These are phyloP conservation scores for Incumbomyces lentus DNA, from an alignment of 2,329 filamentous ascomycete species.

Conservation along the genomic window DNA sequence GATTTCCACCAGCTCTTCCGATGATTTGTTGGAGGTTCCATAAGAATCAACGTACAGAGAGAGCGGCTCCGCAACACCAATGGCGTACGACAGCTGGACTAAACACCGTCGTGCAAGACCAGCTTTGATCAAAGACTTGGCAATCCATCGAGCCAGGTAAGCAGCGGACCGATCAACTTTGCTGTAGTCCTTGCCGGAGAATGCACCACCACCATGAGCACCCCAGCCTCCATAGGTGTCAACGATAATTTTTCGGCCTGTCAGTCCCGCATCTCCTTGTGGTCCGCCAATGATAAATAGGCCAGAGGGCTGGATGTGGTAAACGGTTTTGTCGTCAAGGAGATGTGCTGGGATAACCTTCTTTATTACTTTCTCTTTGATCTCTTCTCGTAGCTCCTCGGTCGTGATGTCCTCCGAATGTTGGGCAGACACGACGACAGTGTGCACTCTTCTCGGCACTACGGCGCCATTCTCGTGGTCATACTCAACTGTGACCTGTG, in stretches of 20 bases:
- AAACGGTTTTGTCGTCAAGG: conserved; percentile 85
- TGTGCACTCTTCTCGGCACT: conserved; percentile 84
- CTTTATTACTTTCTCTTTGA: conserved; percentile 96
- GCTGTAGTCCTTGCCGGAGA: conserved; percentile 99
- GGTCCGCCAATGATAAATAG: conserved; percentile 98
- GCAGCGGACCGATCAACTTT: conserved; percentile 98
- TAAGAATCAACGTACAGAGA: conserved; percentile 98
- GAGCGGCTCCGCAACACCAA: conserved; percentile 94
- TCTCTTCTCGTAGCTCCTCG: conserved; percentile 85
- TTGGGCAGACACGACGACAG: conserved; percentile 92
- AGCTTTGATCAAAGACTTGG: conserved; percentile 89
- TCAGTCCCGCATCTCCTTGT: conserved; percentile 97
- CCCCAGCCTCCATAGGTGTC: conserved; percentile 99
- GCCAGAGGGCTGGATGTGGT: conserved; percentile 98
- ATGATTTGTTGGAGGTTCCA: conserved; percentile 81
- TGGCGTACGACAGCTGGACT: conserved; percentile 98
- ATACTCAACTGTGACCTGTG: conserved; percentile 98
- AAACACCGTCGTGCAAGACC: conserved; percentile 84
- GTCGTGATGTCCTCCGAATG: conserved; percentile 82
- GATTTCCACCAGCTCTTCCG: conserved; percentile 89
- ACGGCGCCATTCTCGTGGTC: conserved; percentile 92
- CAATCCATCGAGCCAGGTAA: conserved; percentile 96
- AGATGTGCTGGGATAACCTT: conserved; percentile 85
- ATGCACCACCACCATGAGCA: conserved; percentile 98
- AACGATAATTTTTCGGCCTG: conserved; percentile 98